phyloP scores from a whole-genome alignment of 1,284 basidiomycete species.

The Ustilago crameri region DNA sequence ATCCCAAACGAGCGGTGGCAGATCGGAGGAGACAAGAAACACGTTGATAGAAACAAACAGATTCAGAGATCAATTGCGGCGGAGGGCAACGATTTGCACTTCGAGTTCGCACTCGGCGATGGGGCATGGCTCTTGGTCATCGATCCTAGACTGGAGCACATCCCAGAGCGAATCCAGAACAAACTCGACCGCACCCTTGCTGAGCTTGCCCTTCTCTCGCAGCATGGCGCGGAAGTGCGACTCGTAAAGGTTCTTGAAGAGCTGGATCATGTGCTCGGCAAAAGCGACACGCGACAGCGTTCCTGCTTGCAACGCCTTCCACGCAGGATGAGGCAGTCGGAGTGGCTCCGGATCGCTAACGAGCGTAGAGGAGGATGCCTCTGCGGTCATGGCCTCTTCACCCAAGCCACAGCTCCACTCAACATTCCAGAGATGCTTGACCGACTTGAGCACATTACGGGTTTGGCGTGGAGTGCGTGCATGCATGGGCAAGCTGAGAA shows the following conservation, averaged over 20 bases:
- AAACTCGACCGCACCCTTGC: constrained; percentile 68
- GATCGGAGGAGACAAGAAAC: not conserved
- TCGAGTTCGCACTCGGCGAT: constrained; percentile 68
- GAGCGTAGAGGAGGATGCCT: constrained; percentile 18
- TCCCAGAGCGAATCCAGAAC: constrained; percentile 69
- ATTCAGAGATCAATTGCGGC: constrained; percentile 43
- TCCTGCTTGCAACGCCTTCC: constrained; percentile 67
- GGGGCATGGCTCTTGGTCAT: constrained; percentile 30
- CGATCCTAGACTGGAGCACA: constrained; percentile 60
- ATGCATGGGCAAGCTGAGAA: constrained; percentile 68
- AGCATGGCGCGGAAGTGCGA: constrained; percentile 68
- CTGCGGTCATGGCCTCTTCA: constrained; percentile 26
- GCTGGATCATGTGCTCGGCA: constrained; percentile 67
- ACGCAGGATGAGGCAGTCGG: constrained; percentile 68
- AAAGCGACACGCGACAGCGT: constrained; percentile 67
- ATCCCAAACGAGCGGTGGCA: constrained; percentile 1
- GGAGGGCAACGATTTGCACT: constrained; percentile 67
- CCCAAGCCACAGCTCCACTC: constrained; percentile 67
- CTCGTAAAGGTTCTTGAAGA: constrained; percentile 70
- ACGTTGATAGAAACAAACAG: too few species aligned
- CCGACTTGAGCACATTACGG: constrained; percentile 66
- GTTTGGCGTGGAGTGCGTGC: constrained; percentile 68
- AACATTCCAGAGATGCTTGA: constrained; percentile 67
- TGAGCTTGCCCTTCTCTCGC: constrained; percentile 66
- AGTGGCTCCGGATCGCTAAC: constrained; percentile 58